Conservation (phyloP, 495 filamentous ascomycete genomes). For the Hypomontagnella monticulosa region DNA sequence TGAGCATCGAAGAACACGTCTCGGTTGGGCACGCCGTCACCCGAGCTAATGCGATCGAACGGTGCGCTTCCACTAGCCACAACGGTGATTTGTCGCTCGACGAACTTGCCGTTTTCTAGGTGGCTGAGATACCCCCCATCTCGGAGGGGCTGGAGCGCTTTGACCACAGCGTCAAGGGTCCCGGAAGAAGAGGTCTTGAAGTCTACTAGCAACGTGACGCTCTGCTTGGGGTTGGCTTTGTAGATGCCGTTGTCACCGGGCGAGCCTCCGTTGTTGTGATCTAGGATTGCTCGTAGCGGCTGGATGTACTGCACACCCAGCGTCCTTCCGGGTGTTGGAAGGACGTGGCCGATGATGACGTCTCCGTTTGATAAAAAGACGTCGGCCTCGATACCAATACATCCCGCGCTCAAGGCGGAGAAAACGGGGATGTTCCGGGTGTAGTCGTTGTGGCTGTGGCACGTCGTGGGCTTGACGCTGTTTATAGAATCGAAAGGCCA, state of each 20-base stretch:
- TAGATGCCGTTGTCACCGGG: constrained; percentile 59
- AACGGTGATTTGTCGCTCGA: constrained; percentile 69
- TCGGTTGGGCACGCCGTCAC: constrained; percentile 53
- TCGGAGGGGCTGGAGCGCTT: constrained; percentile 68
- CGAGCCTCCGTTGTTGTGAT: constrained; percentile 45
- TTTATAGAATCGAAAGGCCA: constrained; percentile 47
- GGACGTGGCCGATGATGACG: constrained; percentile 44
- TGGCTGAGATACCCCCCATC: constrained; percentile 64
- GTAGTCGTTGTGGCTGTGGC: constrained; percentile 51
- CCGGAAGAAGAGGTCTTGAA: constrained; percentile 62
- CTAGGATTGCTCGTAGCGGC: constrained; percentile 43
- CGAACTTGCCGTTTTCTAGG: constrained; percentile 60
- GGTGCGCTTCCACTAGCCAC: constrained; percentile 78
- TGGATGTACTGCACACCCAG: constrained; percentile 42
- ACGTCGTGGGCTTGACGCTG: constrained; percentile 39
- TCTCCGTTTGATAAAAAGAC: constrained; percentile 38
- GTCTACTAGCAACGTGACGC: constrained; percentile 73
- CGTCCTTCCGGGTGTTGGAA: constrained; percentile 42
- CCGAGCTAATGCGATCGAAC: constrained; percentile 60
- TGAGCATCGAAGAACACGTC: constrained; percentile 73
- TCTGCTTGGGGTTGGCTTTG: constrained; percentile 60
- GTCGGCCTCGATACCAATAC: constrained; percentile 50
- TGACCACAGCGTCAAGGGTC: constrained; percentile 62
- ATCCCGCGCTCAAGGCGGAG: constrained; percentile 43
- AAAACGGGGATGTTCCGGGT: constrained; percentile 41